Evolutionary conservation across 495 filamentous ascomycete species (phyloP).

Genomic region (Cercophora samala): DNA sequence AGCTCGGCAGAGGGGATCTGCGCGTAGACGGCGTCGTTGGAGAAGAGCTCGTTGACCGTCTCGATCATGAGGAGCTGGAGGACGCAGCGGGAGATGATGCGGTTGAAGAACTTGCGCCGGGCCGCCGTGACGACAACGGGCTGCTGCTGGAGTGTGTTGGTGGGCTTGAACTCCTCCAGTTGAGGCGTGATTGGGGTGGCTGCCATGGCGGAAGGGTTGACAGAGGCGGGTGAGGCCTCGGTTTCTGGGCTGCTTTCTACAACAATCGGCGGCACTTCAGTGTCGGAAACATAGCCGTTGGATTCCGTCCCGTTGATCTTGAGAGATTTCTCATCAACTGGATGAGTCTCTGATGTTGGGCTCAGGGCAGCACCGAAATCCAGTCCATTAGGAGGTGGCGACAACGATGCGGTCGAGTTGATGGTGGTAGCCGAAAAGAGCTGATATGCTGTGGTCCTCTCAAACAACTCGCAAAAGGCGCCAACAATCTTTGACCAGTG

Average conservation of each 20-base stretch:
- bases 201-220: slow-evolving; percentile 23
- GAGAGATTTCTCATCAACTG: slow-evolving; percentile 51
- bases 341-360: slow-evolving; percentile 36
- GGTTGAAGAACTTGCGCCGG: slow-evolving; percentile 95
- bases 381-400: slow-evolving; percentile 41
- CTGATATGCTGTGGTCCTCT: slow-evolving; percentile 87
- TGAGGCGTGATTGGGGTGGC: slow-evolving; percentile 38
- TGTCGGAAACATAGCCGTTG: slow-evolving; percentile 32
- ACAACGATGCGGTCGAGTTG: slow-evolving; percentile 45
- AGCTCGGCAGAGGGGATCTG: slow-evolving; percentile 87
- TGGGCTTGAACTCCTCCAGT: slow-evolving; percentile 86
- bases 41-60: slow-evolving; percentile 96
- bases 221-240: slow-evolving; percentile 13
- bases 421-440: slow-evolving; percentile 83
- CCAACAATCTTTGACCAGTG: slow-evolving; percentile 95
- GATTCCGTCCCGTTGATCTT: slow-evolving; percentile 60
- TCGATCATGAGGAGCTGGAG: slow-evolving; percentile 98
- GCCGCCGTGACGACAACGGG: slow-evolving; percentile 88
- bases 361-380: slow-evolving; percentile 44
- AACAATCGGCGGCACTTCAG: neutral
- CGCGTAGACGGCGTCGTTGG: slow-evolving; percentile 90
- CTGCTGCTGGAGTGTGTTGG: slow-evolving; percentile 70
- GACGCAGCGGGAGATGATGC: slow-evolving; percentile 98
- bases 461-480: slow-evolving; percentile 92
- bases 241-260: neutral